A percentile compares a stretch with the other conserved stretches of the same genome.
Evolutionary conservation across 208 protist genomes (phyloP).

Genomic region (Leishmania arabica): DNA sequence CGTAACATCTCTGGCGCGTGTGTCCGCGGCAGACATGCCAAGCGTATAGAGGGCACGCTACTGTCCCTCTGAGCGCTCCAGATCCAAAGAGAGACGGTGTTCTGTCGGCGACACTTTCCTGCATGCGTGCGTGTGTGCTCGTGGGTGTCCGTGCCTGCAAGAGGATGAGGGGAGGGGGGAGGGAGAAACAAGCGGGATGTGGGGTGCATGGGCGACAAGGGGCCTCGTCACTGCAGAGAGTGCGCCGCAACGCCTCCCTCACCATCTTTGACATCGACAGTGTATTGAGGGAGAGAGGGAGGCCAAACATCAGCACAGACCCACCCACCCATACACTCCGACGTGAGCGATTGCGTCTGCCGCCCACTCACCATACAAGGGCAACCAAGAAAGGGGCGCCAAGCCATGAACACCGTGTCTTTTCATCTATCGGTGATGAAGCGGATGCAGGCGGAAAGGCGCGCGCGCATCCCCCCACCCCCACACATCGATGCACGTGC

Average conservation of each 20-base stretch:
- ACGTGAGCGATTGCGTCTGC: neutral
- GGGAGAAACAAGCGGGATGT: neutral
- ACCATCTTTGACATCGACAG: no score
- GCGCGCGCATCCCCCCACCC: neutral
- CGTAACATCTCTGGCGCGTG: conserved; percentile 1
- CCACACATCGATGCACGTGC: neutral
- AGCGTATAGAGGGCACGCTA: neutral
- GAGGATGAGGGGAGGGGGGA: neutral
- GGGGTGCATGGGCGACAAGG: neutral
- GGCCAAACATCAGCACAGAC: neutral
- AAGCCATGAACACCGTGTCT: neutral
- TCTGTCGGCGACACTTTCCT: neutral
- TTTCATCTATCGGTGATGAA: neutral
- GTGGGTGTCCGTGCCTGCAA: neutral
- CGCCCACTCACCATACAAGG: neutral
- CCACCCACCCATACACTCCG: neutral
- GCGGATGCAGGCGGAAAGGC: neutral
- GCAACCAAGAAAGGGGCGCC: neutral
- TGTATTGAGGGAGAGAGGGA: no score
- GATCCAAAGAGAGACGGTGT: neutral
- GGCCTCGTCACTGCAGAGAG: neutral
- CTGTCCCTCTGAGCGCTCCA: neutral
- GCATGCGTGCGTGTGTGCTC: neutral
- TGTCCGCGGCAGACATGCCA: conserved; percentile 9
- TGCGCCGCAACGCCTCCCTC: no score